phyloP scores from a whole-genome alignment of 2,329 filamentous ascomycete species.

The Cladosporium sp. region DNA sequence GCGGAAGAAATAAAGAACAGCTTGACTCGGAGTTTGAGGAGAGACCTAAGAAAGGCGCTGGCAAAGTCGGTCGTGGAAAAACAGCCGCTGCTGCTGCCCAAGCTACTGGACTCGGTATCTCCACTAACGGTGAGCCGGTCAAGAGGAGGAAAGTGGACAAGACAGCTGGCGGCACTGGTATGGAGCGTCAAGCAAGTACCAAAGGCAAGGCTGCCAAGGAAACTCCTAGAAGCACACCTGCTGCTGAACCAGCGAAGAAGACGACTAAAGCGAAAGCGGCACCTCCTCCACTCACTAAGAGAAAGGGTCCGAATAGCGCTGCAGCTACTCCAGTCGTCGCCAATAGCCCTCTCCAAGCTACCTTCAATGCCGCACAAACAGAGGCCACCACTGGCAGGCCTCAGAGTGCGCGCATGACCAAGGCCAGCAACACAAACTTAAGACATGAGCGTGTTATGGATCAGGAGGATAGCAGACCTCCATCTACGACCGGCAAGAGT shows the following conservation, averaged over 20 bases:
- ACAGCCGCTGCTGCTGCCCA: constrained; percentile 34
- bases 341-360: constrained; percentile 47
- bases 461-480: constrained; percentile 40
- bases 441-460: constrained; percentile 27
- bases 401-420: constrained; percentile 66
- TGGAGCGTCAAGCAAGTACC: constrained; percentile 66
- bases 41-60: constrained; percentile 57
- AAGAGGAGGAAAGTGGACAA: constrained; percentile 85
- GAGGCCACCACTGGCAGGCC: constrained; percentile 67
- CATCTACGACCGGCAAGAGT: constrained; percentile 16
- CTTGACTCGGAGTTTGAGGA: constrained; percentile 81
- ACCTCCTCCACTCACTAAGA: constrained; percentile 66
- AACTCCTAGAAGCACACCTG: constrained; percentile 67
- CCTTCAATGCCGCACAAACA: constrained; percentile 59
- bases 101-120: constrained; percentile 54
- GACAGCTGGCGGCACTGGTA: constrained; percentile 39
- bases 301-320: constrained; percentile 58
- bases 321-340: constrained; percentile 40
- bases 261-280: constrained; percentile 60
- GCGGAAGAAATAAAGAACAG: constrained; percentile 57
- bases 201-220: constrained; percentile 37
- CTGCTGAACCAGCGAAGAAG: constrained; percentile 64
- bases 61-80: constrained; percentile 57
- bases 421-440: constrained; percentile 59
- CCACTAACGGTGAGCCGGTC: constrained; percentile 54